Evolutionary conservation across 1,284 basidiomycete genomes (phyloP), one percentile per base, ranked within the genome.

Genomic region (Apiotrichum sp.): DNA sequence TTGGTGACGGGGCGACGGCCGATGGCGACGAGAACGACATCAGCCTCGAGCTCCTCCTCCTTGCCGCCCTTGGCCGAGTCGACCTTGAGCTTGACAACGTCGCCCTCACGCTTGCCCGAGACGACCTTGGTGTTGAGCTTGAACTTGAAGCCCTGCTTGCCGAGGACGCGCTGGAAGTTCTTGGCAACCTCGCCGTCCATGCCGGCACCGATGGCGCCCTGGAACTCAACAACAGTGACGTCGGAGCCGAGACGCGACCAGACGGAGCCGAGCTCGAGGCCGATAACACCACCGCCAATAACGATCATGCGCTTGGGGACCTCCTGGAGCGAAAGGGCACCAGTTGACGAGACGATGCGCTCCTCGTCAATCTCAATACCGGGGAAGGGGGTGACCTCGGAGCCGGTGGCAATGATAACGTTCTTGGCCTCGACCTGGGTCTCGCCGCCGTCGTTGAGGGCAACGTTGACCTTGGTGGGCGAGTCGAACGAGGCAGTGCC

Each of bases 261-360:
- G 13, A 98, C 93, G 62, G 88, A 92, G 59, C 95, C 92, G 83
- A 98, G 86, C 80, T 98, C 95, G 55, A 98, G 82, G 52, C 96
- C 95, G 71, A 98, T 98, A 68, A 98, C 87, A 70, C 95, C 95
- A 67, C 93, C 95, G 51, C 95, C 96, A 67, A 98, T 98, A 71
- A 98, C 92, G 48, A 97, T 84, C 85, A 98, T 86, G 82, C 95
- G 96, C 78, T 89, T 84, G 22, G 95, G 96, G 1, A 98, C 93
- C 75, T 93, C 80, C 77, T 91, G 79, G 36, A 98, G 80, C 31
- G 87, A 86, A 32, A 98, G 81, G 6, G 92, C 95, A 62, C 95
- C 95, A 0, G 95, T 98, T 29, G 90, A 95, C 69, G 87, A 89
- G 36, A 98, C 92, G 62, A 98, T 95, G 73, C 93, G 87, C 78